A percentile compares a stretch with the other conserved stretches of the same genome.
Evolutionary conservation across 2,329 filamentous ascomycete genomes (phyloP).

Genomic region (Cladosporium sp.): DNA sequence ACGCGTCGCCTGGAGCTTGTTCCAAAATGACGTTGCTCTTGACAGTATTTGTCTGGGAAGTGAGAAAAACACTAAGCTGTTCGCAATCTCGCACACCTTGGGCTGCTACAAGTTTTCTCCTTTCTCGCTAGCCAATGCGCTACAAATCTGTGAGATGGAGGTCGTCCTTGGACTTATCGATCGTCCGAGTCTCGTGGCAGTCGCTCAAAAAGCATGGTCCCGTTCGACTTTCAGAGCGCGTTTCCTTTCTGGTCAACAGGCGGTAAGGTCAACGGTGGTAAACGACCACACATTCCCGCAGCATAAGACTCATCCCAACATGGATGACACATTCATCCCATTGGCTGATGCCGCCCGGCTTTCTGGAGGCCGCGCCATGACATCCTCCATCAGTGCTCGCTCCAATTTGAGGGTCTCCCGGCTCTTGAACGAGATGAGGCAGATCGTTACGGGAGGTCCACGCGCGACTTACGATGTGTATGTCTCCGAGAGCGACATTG

Average conservation of each 20-base stretch:
- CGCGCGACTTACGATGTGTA: slow-evolving; percentile 38
- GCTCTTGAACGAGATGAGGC: slow-evolving; percentile 33
- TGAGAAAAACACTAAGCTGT: slow-evolving; percentile 26
- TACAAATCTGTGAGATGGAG: slow-evolving; percentile 36
- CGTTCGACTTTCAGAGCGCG: background rate
- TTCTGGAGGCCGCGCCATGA: background rate
- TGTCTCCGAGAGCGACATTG: slow-evolving; percentile 87
- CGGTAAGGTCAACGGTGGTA: slow-evolving; percentile 21
- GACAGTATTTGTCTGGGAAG: slow-evolving; percentile 34
- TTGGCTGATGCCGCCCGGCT: slow-evolving; percentile 14
- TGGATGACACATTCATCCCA: slow-evolving; percentile 29
- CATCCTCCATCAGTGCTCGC: slow-evolving; percentile 12
- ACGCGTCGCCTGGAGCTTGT: slow-evolving; percentile 23
- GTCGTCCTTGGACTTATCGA: slow-evolving; percentile 33
- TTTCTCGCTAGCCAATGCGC: slow-evolving; percentile 30
- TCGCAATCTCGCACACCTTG: slow-evolving; percentile 29
- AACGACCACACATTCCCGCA: slow-evolving; percentile 29
- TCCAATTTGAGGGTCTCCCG: slow-evolving; percentile 25
- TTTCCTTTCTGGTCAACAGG: background rate
- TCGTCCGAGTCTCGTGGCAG: slow-evolving; percentile 24
- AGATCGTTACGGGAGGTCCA: slow-evolving; percentile 23
- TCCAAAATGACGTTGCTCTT: slow-evolving; percentile 28
- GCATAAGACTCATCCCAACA: slow-evolving; percentile 32
- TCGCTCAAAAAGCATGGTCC: slow-evolving; percentile 4
- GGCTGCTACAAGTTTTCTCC: slow-evolving; percentile 37